Evolutionary conservation across 2,329 filamentous ascomycete genomes (phyloP), one percentile per base, ranked within the genome.

Genomic region (Hypoxylon sp.): DNA sequence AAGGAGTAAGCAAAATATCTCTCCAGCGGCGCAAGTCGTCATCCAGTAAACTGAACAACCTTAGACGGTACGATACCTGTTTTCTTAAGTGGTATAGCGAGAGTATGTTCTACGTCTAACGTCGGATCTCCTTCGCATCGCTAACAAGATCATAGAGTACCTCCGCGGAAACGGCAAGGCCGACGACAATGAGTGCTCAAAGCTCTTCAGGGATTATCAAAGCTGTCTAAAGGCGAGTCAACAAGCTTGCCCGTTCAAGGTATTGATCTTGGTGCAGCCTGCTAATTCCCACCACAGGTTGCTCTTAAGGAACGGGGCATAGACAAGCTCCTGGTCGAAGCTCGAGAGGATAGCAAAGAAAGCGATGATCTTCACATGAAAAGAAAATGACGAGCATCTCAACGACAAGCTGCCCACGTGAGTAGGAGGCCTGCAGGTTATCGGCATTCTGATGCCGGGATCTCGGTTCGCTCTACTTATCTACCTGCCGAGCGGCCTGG

Each of bases 31-130:
- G 31, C 1, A 17, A 43, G n/a, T 10, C 23, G 17, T 18, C 9
- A 13, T 21, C 42, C 15, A 46, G 23, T 20, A 47, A 27, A 5
- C 48, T 68, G 52, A 59, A 60, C 13, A 15, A n/a, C 2, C 35
- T 4, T 60, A 97, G 93, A 74, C 91, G 88, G 69, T 99, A 99
- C 73, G 95, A 99, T 75, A 93, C 89, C 48, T 99, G 95, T 78
- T 99, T 99, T 74, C 80, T 99, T 64, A 98, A 97, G 78, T 99
- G 95, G 95, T 99, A 99, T 76, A 97, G 93, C 73, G 95, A 99
- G 78, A 98, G 95, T 97, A 81, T 57, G 88, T 75, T 24, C 64
- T 13, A 2, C 21, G 49, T 47, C 17, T 23, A 15, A 27, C 21
- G 27, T 26, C 21, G 17, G 15, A 48, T 59, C 21, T 78, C 46